A percentile compares a stretch with the other conserved stretches of the same genome.
phyloP scores from a whole-genome alignment of 169 alveolate genomes.

The Toxoplasma gondii region DNA sequence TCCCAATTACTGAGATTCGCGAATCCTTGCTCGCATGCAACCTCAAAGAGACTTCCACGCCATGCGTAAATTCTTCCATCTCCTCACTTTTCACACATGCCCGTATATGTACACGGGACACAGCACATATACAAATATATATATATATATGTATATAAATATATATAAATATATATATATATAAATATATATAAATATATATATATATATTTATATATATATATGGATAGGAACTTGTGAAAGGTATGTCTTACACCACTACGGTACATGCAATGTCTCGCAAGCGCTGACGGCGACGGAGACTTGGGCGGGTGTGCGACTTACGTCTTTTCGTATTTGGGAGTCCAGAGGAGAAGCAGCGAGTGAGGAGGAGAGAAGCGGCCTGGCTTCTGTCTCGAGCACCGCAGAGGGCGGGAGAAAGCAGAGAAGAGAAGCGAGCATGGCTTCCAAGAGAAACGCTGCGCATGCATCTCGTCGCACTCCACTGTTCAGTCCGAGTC shows the following conservation, averaged over 20 bases:
- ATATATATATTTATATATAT: background rate
- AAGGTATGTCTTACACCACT: background rate
- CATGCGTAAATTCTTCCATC: too few species aligned
- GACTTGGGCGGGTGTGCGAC: background rate
- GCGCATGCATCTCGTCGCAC: background rate
- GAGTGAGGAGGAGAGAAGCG: background rate
- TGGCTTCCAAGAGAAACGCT: background rate
- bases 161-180: background rate
- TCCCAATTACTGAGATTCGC: too few species aligned
- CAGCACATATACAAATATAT: background rate
- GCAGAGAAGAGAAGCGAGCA: background rate
- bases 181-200: background rate
- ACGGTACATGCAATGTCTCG: background rate
- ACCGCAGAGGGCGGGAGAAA: background rate
- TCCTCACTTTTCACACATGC: too few species aligned
- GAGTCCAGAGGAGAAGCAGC: constrained; percentile 20
- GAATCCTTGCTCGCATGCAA: too few species aligned
- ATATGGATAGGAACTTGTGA: background rate
- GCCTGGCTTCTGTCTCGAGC: background rate
- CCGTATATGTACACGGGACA: too few species aligned
- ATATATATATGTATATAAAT: background rate
- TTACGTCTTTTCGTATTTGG: constrained; percentile 25
- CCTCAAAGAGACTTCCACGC: too few species aligned
- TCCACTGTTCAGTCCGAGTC: background rate
- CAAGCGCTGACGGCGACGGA: background rate